A percentile compares a stretch with the other conserved stretches of the same genome.
phyloP scores from a whole-genome alignment of 1,139 yeast species.

The Debaryomyces nepalensis region DNA sequence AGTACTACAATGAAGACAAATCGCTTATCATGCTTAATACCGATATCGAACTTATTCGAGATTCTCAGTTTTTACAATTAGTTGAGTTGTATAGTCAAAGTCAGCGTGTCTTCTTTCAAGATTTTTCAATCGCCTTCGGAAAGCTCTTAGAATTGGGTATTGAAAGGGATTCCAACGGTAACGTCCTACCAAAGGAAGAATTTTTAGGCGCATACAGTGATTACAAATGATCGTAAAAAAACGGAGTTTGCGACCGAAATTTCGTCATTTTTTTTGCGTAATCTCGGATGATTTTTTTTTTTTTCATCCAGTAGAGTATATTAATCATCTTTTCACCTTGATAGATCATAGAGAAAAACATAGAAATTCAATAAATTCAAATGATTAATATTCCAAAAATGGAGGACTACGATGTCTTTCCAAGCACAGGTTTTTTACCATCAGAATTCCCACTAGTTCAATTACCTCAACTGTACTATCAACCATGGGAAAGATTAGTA shows the following conservation, averaged over 20 bases:
- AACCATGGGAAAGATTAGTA: constrained; percentile 79
- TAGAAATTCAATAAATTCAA: not conserved
- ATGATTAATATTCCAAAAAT: constrained; percentile 29
- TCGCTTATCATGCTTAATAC: constrained; percentile 70
- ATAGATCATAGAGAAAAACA: not conserved
- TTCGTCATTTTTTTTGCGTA: constrained; percentile 3
- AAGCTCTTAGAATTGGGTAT: constrained; percentile 65
- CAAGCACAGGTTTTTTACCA: constrained; percentile 79
- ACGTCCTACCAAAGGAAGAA: constrained; percentile 18
- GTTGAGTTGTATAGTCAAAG: constrained; percentile 61
- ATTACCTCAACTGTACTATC: constrained; percentile 65
- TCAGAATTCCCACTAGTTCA: constrained; percentile 61
- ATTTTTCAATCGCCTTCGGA: constrained; percentile 57
- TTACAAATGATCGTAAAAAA: not conserved
- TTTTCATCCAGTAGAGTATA: not conserved
- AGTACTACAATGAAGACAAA: constrained; percentile 39
- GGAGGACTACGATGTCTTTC: constrained; percentile 71
- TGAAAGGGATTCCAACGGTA: constrained; percentile 23
- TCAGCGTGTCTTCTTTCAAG: constrained; percentile 52
- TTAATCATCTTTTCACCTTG: not conserved
- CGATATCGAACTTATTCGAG: constrained; percentile 59
- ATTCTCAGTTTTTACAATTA: constrained; percentile 51
- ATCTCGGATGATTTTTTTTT: not conserved
- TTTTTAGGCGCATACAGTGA: not conserved
- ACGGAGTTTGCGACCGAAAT: constrained; percentile 9